A percentile compares a stretch with the other conserved stretches of the same genome.
Conservation (phyloP, 2,329 filamentous ascomycete genomes). For the Nemania bipapillata region DNA sequence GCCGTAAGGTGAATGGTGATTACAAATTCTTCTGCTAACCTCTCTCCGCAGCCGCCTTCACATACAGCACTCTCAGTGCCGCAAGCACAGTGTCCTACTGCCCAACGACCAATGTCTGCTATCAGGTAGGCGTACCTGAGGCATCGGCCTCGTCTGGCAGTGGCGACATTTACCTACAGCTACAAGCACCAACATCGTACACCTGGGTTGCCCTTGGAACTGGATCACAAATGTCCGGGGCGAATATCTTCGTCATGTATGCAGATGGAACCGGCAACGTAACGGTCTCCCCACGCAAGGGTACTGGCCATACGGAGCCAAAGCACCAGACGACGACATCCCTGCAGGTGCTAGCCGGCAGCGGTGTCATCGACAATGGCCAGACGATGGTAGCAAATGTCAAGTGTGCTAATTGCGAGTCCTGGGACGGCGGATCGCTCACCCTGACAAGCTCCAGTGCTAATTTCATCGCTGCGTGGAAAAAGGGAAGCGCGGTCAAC, state of each 20-base stretch:
- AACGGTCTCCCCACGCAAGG: conserved; percentile 68
- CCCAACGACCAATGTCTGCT: conserved; percentile 61
- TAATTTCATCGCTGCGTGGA: conserved; percentile 67
- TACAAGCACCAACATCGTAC: conserved; percentile 64
- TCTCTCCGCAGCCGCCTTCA: conserved; percentile 38
- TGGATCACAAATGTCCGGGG: conserved; percentile 64
- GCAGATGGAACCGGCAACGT: conserved; percentile 67
- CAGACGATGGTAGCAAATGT: conserved; percentile 70
- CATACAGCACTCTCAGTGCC: conserved; percentile 42
- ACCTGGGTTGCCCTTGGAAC: conserved; percentile 69
- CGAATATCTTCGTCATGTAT: conserved; percentile 73
- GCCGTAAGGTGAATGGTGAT: background rate
- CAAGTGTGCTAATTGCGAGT: conserved; percentile 63
- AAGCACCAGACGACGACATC: conserved; percentile 56
- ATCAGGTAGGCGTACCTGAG: conserved; percentile 65
- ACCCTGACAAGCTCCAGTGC: conserved; percentile 55
- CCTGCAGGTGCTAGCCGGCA: conserved; percentile 67
- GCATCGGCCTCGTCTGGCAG: conserved; percentile 59
- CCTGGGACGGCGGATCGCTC: conserved; percentile 59
- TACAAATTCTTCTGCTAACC: conserved; percentile 4
- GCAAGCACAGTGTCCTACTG: conserved; percentile 55
- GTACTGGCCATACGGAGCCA: conserved; percentile 61
- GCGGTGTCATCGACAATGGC: conserved; percentile 61
- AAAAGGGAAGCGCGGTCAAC: conserved; percentile 58
- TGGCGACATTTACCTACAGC: conserved; percentile 70